Evolutionary conservation across 208 protist species (phyloP), one percentile per base, ranked within the genome.

Genomic region (Wallacemonas sp.): DNA sequence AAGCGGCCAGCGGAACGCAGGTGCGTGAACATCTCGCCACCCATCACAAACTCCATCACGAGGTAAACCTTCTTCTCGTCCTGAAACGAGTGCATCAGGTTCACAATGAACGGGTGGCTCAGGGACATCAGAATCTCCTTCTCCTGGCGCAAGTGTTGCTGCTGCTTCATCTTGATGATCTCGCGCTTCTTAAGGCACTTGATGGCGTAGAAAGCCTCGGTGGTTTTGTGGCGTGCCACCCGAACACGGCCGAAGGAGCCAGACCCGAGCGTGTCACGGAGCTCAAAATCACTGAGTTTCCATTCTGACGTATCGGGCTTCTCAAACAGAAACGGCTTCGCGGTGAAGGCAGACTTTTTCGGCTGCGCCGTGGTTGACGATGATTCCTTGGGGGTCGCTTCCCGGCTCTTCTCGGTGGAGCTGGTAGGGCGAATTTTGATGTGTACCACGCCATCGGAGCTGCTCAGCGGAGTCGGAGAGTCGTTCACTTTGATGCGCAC

Each of bases 21-120:
- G 78, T 96, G 91, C 36, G 83, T 91, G 74, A 94, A 93, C 78
- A 96, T 84, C 82, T 95, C 89, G 0, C 91, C 88, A 33, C 95
- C 95, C 75, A 94, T 90, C 60, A 98, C 80, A 63, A 93, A 98
- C 70, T 98, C 91, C 49, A 98, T 34, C 54, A 98, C 81, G 68
- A 98, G 74, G 80, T 97, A 98, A 55, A 98, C 75, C 60, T 88
- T 84, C 54, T 83, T 77, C 12, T 94, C 84, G 47, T 94, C 97
- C 83, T 98, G 95, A 70, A 98, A 98, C 14, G 96, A 89, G 70
- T 87, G 96, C 72, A 97, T 80, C 72, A 98, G 83, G 71, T 86
- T 86, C 34, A 98, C 94, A 67, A 98, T 93, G 70, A 96, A 96
- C 19, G 95, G 95, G 79, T 98, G 95, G 27, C 86, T 86, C 56